Evolutionary conservation across 306 rosid species (phyloP).

Genomic region (Arachis hypogaea): DNA sequence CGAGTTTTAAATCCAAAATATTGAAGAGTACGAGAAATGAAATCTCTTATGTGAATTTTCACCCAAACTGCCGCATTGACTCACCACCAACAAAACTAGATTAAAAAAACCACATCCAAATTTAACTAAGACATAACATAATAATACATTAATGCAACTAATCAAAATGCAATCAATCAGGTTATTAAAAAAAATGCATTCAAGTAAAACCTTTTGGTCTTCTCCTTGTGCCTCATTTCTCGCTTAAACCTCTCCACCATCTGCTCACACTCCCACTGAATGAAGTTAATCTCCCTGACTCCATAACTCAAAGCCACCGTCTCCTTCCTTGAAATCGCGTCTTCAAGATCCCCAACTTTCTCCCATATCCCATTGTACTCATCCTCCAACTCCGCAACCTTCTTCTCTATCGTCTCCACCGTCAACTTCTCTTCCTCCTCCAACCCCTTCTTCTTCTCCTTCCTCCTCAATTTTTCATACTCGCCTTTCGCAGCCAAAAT

Average conservation of each 20-base stretch:
- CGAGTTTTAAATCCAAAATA: slow-evolving; percentile 2
- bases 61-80: slow-evolving; percentile 3
- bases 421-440: slow-evolving; percentile 47
- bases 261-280: slow-evolving; percentile 84
- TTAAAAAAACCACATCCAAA: slow-evolving; percentile 20
- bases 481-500: slow-evolving; percentile 41
- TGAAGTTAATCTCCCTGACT: slow-evolving; percentile 72
- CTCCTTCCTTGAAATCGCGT: slow-evolving; percentile 62
- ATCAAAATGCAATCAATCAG: too few species aligned
- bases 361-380: slow-evolving; percentile 65
- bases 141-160: too few species aligned
- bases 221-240: slow-evolving; percentile 55
- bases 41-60: not conserved
- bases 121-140: slow-evolving; percentile 17
- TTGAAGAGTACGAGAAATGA: not conserved
- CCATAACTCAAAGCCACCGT: slow-evolving; percentile 72
- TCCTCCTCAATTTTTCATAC: slow-evolving; percentile 44
- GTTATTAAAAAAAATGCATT: not conserved
- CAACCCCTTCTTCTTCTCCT: slow-evolving; percentile 34
- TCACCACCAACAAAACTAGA: slow-evolving; percentile 29
- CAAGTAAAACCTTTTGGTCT: slow-evolving; percentile 50
- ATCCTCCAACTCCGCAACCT: slow-evolving; percentile 55
- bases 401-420: slow-evolving; percentile 52
- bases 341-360: slow-evolving; percentile 63
- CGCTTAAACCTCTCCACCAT: slow-evolving; percentile 64